Evolutionary conservation across 2,329 filamentous ascomycete species (phyloP), one percentile per base, ranked within the genome.

Genomic region (Nothomitra cinnamomea): DNA sequence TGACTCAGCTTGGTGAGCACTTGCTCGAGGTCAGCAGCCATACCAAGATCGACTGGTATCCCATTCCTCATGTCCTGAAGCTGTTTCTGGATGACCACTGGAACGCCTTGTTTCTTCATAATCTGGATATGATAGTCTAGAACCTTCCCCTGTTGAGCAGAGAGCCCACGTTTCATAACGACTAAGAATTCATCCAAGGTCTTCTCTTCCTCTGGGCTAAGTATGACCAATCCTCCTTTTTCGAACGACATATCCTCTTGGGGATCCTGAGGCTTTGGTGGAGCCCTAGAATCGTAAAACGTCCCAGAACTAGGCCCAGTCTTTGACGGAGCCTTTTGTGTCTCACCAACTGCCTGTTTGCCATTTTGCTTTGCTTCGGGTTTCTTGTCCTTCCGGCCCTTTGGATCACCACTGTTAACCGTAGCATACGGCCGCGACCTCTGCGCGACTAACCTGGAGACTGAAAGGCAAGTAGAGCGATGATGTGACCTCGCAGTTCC

Each of bases 21-120:
- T 28, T 73, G 70, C 60, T 78, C 72, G 53, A 82, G 66, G 63
- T 80, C 80, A 41, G 83, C 77, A 17, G 79, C 77, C 10, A 74
- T 75, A 60, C 74, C 74, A 56, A 78, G 62, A 38, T 73, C 72
- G 32, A 75, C 62, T 54, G 66, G 65, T 58, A 71, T 67, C 32
- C 71, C 70, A 32, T 71, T 73, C 65, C 64, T 69, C 61, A 70
- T 68, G 58, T 73, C 73, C 51, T 79, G 72, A 65, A 82, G 75
- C 52, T 83, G 74, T 58, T 82, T 75, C 53, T 77, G 75, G 17
- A 87, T 68, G 62, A 87, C 85, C 21, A 69, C 61, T 1, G 87
- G 85, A 15, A 87, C 77, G 8, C 87, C 87, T 42, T 80, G 73
- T 56, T 74, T 72, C 67, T 81, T 79, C 56, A 90, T 74, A 25